A percentile compares a stretch with the other conserved stretches of the same genome.
Evolutionary conservation across 305 asterid genomes (phyloP).

Genomic region (Fraxinus angustifolia): DNA sequence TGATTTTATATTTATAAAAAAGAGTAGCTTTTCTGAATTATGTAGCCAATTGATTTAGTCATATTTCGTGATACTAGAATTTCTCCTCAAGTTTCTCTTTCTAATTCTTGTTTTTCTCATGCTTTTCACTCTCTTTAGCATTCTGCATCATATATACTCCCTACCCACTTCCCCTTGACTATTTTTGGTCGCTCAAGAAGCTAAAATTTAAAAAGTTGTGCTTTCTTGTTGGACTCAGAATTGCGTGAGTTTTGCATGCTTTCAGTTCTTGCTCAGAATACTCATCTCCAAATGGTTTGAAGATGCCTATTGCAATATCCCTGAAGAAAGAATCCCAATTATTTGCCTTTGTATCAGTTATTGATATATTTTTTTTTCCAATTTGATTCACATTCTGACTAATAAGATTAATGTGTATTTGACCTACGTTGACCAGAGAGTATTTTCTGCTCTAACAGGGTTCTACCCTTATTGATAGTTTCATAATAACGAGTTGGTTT

Average conservation of each 20-base stretch:
- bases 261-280: not conserved
- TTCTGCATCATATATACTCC: not conserved
- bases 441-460: not conserved
- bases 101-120: not conserved
- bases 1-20: not conserved
- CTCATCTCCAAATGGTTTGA: not conserved
- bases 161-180: not conserved
- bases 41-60: not conserved
- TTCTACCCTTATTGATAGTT: not conserved
- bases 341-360: not conserved
- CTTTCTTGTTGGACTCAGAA: not conserved
- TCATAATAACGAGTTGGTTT: constrained; percentile 2
- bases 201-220: not conserved
- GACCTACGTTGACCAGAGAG: not conserved
- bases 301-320: not conserved
- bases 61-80: not conserved
- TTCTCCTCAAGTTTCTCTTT: not conserved
- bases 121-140: not conserved
- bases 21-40: not conserved
- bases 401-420: constrained; percentile 6
- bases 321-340: not conserved
- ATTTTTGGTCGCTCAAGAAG: not conserved
- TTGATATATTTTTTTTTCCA: not conserved
- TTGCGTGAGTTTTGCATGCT: not conserved
- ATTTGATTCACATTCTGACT: not conserved